phyloP scores from a whole-genome alignment of 768 basidiomycete genomes.

The Calocera cornea region DNA sequence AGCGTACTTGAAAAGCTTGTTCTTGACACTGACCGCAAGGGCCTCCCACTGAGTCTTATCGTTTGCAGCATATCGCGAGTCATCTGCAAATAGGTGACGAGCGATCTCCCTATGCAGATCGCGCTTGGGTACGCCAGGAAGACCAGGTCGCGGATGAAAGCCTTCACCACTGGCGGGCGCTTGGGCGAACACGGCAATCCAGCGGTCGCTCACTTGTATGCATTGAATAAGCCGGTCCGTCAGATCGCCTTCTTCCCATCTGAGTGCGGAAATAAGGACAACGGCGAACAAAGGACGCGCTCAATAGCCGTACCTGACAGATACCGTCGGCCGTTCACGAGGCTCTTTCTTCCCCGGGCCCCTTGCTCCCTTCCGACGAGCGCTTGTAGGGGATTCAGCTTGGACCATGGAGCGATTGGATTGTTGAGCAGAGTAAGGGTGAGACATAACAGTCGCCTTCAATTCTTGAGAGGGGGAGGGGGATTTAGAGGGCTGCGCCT shows the following conservation, averaged over 20 bases:
- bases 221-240: constrained; percentile 14
- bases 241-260: constrained; percentile 16
- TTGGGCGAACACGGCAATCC: constrained; percentile 14
- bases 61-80: constrained; percentile 13
- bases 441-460: neutral
- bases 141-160: constrained; percentile 8
- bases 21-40: constrained; percentile 16
- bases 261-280: neutral
- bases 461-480: neutral
- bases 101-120: constrained; percentile 15
- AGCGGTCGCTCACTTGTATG: constrained; percentile 13
- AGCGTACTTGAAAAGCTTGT: constrained; percentile 15
- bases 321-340: constrained; percentile 13
- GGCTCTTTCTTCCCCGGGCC: constrained; percentile 16
- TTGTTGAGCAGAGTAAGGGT: constrained; percentile 3
- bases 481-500: neutral
- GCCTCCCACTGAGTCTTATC: constrained; percentile 12
- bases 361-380: constrained; percentile 10
- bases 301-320: constrained; percentile 11
- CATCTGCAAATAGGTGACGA: constrained; percentile 12
- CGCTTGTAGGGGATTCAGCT: neutral
- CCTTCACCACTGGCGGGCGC: constrained; percentile 5
- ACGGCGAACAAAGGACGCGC: neutral
- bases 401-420: neutral
- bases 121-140: constrained; percentile 13